Evolutionary conservation across 2,329 filamentous ascomycete genomes (phyloP), one percentile per base, ranked within the genome.

Genomic region (Hortaea sp.): DNA sequence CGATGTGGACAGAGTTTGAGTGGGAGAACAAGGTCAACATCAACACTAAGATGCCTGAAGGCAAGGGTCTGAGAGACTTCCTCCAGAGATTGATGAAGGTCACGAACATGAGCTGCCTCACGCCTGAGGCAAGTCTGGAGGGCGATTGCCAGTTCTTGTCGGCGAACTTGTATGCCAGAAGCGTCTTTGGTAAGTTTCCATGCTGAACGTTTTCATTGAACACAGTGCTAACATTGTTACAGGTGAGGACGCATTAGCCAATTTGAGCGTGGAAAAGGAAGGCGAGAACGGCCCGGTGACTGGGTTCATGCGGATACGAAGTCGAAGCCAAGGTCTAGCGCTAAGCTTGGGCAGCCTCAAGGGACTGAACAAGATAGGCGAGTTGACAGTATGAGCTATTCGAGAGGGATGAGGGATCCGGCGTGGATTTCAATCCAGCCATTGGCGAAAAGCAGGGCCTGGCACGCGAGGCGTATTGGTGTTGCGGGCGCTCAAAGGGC

Each of bases 1-100:
- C 88, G n/a, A 98, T 98, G 92, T 98, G 92, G 92, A 98, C 92
- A 34, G 92, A 98, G 65, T 98, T 98, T 57, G 92, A 98, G 66
- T 98, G 92, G 92, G 92, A 98, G 75, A 98, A 98, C 73, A 98
- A 98, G 78, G 90, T 98, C 68, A 98, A 98, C 72, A 97, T 98
- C 72, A 95, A 95, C 70, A 94, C 87, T 53, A 97, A 95, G 75
- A 60, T 66, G 59, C 57, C 57, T 13, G 51, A 56, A n/a, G 88
- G 87, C 56, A 94, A 90, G 73, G 84, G 80, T 29, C 75, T 98
- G 50, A 81, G 90, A 42, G 88, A 94, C 13, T 98, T 98, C 79
- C 72, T 98, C 53, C 84, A 87, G 57, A 84, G 94, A 65, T 74
- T 98, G 50, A 97, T 97, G 92, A 88, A 88, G 51, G 90, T 85